Evolutionary conservation across 164 flowering plant species (phyloP), one percentile per base, ranked within the genome.

Genomic region (Taxillus chinensis): DNA sequence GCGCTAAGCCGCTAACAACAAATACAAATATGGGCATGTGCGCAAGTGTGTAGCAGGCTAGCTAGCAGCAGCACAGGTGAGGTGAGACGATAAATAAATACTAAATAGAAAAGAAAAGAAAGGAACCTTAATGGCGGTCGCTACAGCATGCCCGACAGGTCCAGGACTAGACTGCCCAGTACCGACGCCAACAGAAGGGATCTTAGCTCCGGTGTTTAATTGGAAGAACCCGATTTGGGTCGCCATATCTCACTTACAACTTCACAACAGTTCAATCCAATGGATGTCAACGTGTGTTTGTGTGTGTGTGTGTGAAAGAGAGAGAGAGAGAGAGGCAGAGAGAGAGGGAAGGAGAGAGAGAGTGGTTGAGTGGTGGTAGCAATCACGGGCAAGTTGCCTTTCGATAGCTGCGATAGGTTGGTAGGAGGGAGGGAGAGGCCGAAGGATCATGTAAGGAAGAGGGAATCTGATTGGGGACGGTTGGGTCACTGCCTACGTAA

Each of bases 151-250:
- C 1, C 79, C 79, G 7, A 80, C 79, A 3, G 55, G 74, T 14
- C 79, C 81, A 0, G 83, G 75, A 4, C 64, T 60, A 4, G 79
- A 70, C 62, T 77, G 71, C 81, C 81, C 77, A 1, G 83, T 78
- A 5, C 83, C 81, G 7, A 78, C 65, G 16, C 83, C 83, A 43
- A 73, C 75, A 16, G 81, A 62, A 0, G 83, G 79, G 16, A 78
- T 77, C 68, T 70, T 75, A 6, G 72, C 78, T n/a, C 83, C 83
- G 3, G 70, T 80, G 41, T 71, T 80, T 11, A 78, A 78, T 62
- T 64, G 64, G 2, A 12, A 7, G 13, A 11, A 3, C 12, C 51
- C 13, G 4, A 7, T 10, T 51, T 51, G 27, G 27, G 3, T 51
- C 54, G 5, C 54, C 54, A 48, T 48, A 5, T 11, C 12, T 9